Evolutionary conservation across 2,329 filamentous ascomycete genomes (phyloP).

Genomic region (Aspergillus sp.): DNA sequence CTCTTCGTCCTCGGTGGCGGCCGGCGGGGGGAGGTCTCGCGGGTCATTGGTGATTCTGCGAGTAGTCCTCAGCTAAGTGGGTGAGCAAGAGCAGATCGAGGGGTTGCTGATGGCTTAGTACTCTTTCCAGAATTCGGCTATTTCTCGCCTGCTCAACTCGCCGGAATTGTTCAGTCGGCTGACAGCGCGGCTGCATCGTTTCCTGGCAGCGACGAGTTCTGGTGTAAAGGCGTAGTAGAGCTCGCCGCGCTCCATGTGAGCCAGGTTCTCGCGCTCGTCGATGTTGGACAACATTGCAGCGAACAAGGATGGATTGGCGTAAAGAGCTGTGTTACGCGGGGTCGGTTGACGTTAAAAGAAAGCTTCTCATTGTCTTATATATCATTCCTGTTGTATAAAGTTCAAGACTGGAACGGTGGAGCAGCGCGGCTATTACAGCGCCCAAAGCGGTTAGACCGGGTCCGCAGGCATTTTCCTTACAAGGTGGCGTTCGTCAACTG

Average conservation of each 20-base stretch:
- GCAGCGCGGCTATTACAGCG: background rate
- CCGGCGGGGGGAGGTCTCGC: background rate
- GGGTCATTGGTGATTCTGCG: background rate
- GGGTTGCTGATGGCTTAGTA: fast-evolving
- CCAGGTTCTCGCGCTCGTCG: slow-evolving; percentile 18
- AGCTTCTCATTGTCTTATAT: too few species aligned
- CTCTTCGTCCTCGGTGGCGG: slow-evolving; percentile 13
- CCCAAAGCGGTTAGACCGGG: background rate
- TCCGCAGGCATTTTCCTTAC: background rate
- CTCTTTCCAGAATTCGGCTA: background rate
- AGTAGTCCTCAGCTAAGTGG: background rate
- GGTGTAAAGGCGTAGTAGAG: slow-evolving; percentile 71
- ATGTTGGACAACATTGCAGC: slow-evolving; percentile 14
- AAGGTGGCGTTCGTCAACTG: background rate
- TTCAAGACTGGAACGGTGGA: background rate
- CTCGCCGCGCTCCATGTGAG: slow-evolving; percentile 59
- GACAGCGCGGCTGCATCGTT: slow-evolving; percentile 59
- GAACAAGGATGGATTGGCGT: too few species aligned
- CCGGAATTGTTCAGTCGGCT: slow-evolving; percentile 49
- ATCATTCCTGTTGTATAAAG: too few species aligned
- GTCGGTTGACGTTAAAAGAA: too few species aligned
- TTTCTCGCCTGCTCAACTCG: background rate
- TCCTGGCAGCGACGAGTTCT: slow-evolving; percentile 59
- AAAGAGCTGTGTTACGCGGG: too few species aligned
- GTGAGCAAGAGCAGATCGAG: too few species aligned